A percentile compares a stretch with the other conserved stretches of the same genome.
Conservation (phyloP, 2,329 filamentous ascomycete genomes). For the Alternaria gaisen region DNA sequence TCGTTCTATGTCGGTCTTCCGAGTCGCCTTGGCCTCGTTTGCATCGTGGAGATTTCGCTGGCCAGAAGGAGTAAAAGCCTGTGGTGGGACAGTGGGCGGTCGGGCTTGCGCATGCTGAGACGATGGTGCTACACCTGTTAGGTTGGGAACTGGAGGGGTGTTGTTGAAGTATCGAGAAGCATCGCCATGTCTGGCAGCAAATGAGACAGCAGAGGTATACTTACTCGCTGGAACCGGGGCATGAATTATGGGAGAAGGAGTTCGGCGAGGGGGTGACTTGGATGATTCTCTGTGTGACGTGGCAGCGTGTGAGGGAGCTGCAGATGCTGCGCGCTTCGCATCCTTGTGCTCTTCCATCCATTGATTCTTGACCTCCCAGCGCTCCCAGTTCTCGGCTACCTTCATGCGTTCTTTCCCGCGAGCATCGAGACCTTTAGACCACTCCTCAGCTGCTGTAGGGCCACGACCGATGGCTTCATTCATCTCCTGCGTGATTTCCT, state of each 20-base stretch:
- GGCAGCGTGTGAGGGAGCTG: slow-evolving; percentile 27
- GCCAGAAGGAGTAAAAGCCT: slow-evolving; percentile 42
- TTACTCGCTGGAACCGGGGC: slow-evolving; percentile 48
- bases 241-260: slow-evolving; percentile 43
- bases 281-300: slow-evolving; percentile 28
- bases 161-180: slow-evolving; percentile 28
- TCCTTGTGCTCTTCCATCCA: slow-evolving; percentile 31
- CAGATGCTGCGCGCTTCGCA: slow-evolving; percentile 24
- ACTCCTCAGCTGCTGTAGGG: slow-evolving; percentile 75
- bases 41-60: slow-evolving; percentile 69
- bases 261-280: slow-evolving; percentile 38
- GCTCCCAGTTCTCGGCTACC: slow-evolving; percentile 76
- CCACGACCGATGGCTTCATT: slow-evolving; percentile 71
- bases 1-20: slow-evolving; percentile 75
- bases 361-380: slow-evolving; percentile 66
- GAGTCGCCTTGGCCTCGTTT: slow-evolving; percentile 68
- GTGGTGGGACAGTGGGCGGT: slow-evolving; percentile 46
- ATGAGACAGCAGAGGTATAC: slow-evolving; percentile 34
- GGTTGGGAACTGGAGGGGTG: slow-evolving; percentile 35
- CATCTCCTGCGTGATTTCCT: slow-evolving; percentile 69
- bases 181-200: slow-evolving; percentile 22
- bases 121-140: slow-evolving; percentile 43
- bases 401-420: slow-evolving; percentile 68
- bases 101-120: slow-evolving; percentile 41
- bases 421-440: slow-evolving; percentile 76